Percentiles rank a stretch among this genome's conserved stretches.
Conservation (phyloP, 345 rosid species). For the Bretschneidera sinensis region DNA sequence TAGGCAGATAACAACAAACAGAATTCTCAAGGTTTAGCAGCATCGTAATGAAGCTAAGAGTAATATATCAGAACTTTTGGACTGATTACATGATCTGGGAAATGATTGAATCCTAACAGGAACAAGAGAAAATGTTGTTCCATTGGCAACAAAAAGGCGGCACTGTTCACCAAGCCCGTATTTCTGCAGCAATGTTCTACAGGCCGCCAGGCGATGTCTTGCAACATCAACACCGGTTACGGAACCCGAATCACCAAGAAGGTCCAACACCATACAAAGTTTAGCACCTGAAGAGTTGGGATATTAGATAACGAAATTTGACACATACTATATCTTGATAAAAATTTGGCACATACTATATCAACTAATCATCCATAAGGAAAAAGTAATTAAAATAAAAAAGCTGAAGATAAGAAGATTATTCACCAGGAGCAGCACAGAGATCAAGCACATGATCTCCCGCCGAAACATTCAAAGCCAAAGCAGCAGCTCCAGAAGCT, state of each 20-base stretch:
- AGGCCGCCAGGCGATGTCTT: slow-evolving; percentile 83
- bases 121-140: slow-evolving; percentile 60
- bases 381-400: not conserved
- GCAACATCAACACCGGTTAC: slow-evolving; percentile 91
- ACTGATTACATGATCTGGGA: slow-evolving; percentile 34
- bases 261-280: slow-evolving; percentile 79
- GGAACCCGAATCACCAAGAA: slow-evolving; percentile 70
- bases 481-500: slow-evolving; percentile 91
- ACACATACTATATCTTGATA: too few relatives aligned
- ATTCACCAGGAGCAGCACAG: slow-evolving; percentile 85
- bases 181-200: slow-evolving; percentile 81
- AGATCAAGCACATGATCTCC: slow-evolving; percentile 97
- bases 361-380: not conserved
- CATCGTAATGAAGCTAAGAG: not conserved
- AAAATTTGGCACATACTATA: not conserved
- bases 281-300: slow-evolving; percentile 73
- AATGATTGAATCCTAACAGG: slow-evolving; percentile 33
- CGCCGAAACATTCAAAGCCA: slow-evolving; percentile 49
- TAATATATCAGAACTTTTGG: not conserved
- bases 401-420: not conserved
- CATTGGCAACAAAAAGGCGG: slow-evolving; percentile 84
- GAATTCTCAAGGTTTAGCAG: not conserved
- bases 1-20: slow-evolving; percentile 1
- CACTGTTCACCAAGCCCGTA: slow-evolving; percentile 66
- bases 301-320: not conserved